A percentile compares a stretch with the other conserved stretches of the same genome.
phyloP scores from a whole-genome alignment of 176 grass and related monocot genomes.

The Carex parvula region DNA sequence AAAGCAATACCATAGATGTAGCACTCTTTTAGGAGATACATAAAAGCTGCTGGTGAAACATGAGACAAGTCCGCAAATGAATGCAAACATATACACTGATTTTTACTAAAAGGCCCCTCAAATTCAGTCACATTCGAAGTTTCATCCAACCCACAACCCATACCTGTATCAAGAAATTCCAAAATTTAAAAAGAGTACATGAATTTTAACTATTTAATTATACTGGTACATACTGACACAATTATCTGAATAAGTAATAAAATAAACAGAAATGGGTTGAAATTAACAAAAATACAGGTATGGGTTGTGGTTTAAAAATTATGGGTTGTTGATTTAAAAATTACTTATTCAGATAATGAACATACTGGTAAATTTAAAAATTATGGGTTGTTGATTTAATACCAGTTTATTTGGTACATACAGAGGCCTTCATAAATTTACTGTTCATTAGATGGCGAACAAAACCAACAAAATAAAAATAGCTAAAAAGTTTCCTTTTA shows the following conservation, averaged over 20 bases:
- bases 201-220: neutral
- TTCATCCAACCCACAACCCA: slow-evolving; percentile 23
- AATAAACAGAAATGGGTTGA: no score
- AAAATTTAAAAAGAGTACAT: neutral
- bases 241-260: neutral
- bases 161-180: slow-evolving; percentile 10
- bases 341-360: no score
- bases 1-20: slow-evolving; percentile 65
- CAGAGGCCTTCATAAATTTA: neutral
- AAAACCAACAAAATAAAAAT: no score
- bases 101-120: slow-evolving; percentile 25
- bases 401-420: no score
- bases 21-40: slow-evolving; percentile 82
- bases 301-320: no score
- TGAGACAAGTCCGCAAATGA: slow-evolving; percentile 77
- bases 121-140: slow-evolving; percentile 5
- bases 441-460: neutral
- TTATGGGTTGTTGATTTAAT: no score
- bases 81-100: slow-evolving; percentile 60
- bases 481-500: no score
- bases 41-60: slow-evolving; percentile 59
- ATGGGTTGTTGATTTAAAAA: no score
- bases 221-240: neutral
- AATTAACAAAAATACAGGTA: no score
- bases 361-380: no score